Base-by-base conservation (phyloP, 1,284 basidiomycete species). In the Ceratobasidium sp. region DNA sequence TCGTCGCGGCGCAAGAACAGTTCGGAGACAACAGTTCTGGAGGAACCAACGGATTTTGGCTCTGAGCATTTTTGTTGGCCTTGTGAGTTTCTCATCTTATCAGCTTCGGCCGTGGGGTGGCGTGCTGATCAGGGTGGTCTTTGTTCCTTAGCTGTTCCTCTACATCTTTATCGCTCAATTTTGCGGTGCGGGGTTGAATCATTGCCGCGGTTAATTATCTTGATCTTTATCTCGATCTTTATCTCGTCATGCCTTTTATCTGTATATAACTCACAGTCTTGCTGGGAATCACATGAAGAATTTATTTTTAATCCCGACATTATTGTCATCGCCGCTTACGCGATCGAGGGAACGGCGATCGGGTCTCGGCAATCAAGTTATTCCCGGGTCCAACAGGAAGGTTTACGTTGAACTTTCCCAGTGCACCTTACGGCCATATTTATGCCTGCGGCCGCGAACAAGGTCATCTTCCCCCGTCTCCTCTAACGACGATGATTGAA, bases 11-110 rank as follows among this genome's bases (percentile, higher is more conserved):
- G 97, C 97, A 6, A 90, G 96, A 53, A 92, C 89, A 1, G 92
- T 97, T 18, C 88, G 97, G 63, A 89, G 97, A 80, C 93, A 97
- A 84, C 97, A 98, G 94, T 99, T 97, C 95, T 99, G 97, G 97
- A 93, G 92, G 86, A 97, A 96, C 83, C 92, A 89, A 80, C 93
- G 94, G 85, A 91, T 96, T 67, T 84, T 95, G 82, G 91, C 87
- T 1, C 85, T 98, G 55, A 90, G 90, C 61, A 88, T 92, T 10
- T 85, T 97, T 64, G 94, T 97, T 53, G 92, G 86, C 9, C 81
- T 97, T 82, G 94, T 96, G 84, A 87, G 93, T 89, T n/a, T 12
- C 68, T 79, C 60, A 60, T 12, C 67, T 80, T 63, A 58, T 49
- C 44, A 46, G 63, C 68, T 13, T 80, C 49, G 77, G 76, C 51